Evolutionary conservation across 1,284 basidiomycete genomes (phyloP), one percentile per base, ranked within the genome.

Genomic region (Austroboletus olivaceoglutinosus): DNA sequence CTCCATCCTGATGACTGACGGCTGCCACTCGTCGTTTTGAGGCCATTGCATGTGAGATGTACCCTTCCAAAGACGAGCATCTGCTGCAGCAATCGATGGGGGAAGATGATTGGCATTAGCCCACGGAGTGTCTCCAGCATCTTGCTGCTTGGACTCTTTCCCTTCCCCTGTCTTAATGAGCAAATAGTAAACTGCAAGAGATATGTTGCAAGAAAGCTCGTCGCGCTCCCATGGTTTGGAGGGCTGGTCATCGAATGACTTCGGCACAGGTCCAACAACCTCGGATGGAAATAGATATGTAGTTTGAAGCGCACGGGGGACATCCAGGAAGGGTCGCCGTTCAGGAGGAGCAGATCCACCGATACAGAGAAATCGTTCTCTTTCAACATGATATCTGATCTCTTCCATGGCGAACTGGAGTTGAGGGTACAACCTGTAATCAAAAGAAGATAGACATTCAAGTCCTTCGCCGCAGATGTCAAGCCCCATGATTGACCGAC

Each of bases 401-500:
- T 37, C 34, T 38, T 6, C 18, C 18, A 38, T 27, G 22, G 44
- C 25, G 2, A 29, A 38, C 33, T 31, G 29, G 27, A n/a, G 34
- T 37, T 4, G 49, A n/a, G 33, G 5, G 15, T 34, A 34, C 33
- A 34, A 9, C 15, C 33, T 5, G 15, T 34, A 34, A 11, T 34
- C 15, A 11, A 16, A 11, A 11, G 33, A 34, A 5, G 15, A 16
- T 13, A 16, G 33, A 5, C 7, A 16, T 34, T 34, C 11, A 34
- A 34, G 13, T 8, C 13, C 7, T 15, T 25, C 21, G 22, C 13
- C 7, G n/a, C 34, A 2, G 13, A 6, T 11, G 19, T 11, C 19
- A 12, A 80, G 62, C 12, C 50, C 56, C 53, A 70, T 65, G 49
- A 76, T 76, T 0, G 78, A 75, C 16, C 56, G 62, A 23, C 65